A percentile compares a stretch with the other conserved stretches of the same genome.
Evolutionary conservation across 192 early-diverging fungal genomes (phyloP).

Genomic region (Oehlia diaphana): DNA sequence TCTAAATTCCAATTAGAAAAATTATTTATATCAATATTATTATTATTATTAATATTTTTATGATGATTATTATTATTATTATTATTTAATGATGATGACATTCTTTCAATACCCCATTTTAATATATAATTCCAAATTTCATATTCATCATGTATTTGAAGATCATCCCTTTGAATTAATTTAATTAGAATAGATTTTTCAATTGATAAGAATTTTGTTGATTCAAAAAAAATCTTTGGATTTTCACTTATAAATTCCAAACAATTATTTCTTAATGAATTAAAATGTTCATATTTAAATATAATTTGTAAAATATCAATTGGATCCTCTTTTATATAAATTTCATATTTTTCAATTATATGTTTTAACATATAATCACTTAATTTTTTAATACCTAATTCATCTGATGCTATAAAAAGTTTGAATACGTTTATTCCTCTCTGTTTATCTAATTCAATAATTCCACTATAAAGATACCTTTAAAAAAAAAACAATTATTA

Average conservation of each 20-base stretch:
- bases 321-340: not conserved
- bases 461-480: conserved; percentile 25
- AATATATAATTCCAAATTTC: conserved; percentile 17
- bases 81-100: no score
- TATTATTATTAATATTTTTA: no score
- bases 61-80: no score
- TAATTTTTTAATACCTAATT: conserved; percentile 19
- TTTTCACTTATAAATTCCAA: not conserved
- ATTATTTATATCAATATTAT: no score
- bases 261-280: not conserved
- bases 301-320: not conserved
- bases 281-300: not conserved
- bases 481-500: not conserved
- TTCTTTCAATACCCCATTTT: conserved; percentile 8
- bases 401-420: conserved; percentile 13
- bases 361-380: not conserved
- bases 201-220: not conserved
- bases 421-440: conserved; percentile 1
- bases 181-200: not conserved
- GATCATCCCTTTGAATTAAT: not conserved
- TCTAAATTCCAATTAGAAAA: not conserved
- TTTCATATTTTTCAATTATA: not conserved
- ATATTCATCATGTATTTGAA: conserved; percentile 4
- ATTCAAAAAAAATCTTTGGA: not conserved
- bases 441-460: not conserved